Percentiles rank a stretch among this genome's conserved stretches.
Evolutionary conservation across 1,284 basidiomycete genomes (phyloP).

Genomic region (Serendipita sp.): DNA sequence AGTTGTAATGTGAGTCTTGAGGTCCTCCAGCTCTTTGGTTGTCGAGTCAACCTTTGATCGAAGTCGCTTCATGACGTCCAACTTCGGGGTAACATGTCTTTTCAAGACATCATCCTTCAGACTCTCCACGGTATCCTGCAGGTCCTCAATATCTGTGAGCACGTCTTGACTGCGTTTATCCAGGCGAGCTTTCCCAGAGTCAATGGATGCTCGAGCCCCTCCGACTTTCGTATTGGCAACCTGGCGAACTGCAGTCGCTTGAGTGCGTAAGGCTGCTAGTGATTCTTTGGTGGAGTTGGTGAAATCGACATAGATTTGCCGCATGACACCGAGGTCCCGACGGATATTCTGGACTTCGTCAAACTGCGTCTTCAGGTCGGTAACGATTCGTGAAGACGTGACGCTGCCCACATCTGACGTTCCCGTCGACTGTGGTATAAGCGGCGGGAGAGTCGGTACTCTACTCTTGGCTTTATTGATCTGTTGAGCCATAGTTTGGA

Average conservation of each 20-base stretch:
- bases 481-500: slow-evolving; percentile 54
- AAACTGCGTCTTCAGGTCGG: slow-evolving; percentile 80
- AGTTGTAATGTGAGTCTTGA: slow-evolving; percentile 76
- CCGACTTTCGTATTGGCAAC: slow-evolving; percentile 72
- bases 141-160: slow-evolving; percentile 83
- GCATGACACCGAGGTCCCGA: slow-evolving; percentile 83
- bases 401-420: slow-evolving; percentile 30
- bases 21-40: slow-evolving; percentile 55
- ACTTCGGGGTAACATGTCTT: slow-evolving; percentile 75
- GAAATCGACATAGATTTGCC: slow-evolving; percentile 89
- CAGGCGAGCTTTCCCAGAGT: slow-evolving; percentile 81
- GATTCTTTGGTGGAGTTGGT: slow-evolving; percentile 81
- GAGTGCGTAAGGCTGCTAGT: slow-evolving; percentile 59
- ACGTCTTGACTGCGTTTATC: slow-evolving; percentile 81
- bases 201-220: slow-evolving; percentile 77
- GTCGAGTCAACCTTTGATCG: slow-evolving; percentile 62
- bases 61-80: slow-evolving; percentile 56
- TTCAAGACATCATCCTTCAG: slow-evolving; percentile 87
- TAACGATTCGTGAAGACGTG: slow-evolving; percentile 41
- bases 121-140: slow-evolving; percentile 84
- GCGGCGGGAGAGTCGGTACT: slow-evolving; percentile 24
- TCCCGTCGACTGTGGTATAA: slow-evolving; percentile 61
- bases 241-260: slow-evolving; percentile 77
- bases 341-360: slow-evolving; percentile 89
- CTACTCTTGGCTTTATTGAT: slow-evolving; percentile 21